A percentile compares a stretch with the other conserved stretches of the same genome.
Evolutionary conservation across 2,329 filamentous ascomycete species (phyloP).

Genomic region (Fusarium succisae): DNA sequence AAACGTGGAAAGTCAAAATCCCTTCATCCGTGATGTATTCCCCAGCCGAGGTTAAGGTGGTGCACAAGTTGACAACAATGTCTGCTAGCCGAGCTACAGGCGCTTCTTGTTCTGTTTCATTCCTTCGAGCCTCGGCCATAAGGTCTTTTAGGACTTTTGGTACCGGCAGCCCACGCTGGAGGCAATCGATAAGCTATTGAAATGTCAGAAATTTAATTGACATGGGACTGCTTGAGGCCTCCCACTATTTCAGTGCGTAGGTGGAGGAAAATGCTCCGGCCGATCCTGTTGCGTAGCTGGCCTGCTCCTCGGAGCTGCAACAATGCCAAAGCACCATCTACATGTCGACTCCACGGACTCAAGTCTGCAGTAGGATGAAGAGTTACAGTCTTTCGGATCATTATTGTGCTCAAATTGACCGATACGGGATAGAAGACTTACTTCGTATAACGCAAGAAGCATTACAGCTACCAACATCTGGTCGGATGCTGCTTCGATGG

Average conservation of each 20-base stretch:
- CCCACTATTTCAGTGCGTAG: background rate
- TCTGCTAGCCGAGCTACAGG: background rate
- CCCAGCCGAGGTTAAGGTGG: rapidly evolving
- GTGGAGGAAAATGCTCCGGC: background rate
- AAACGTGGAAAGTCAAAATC: background rate
- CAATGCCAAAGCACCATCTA: background rate
- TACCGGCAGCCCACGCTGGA: background rate
- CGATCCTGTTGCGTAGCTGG: background rate
- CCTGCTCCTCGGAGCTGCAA: background rate
- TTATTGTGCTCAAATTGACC: background rate
- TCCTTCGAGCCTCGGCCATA: background rate
- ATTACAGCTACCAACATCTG: background rate
- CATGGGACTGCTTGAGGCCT: no score
- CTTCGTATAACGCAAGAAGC: background rate
- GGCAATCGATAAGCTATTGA: background rate
- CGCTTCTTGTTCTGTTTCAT: background rate
- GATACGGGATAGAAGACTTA: background rate
- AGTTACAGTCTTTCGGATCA: background rate
- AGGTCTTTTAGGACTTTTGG: background rate
- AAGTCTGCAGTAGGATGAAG: no score
- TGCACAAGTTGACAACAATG: background rate
- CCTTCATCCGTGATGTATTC: background rate
- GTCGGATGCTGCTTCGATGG: background rate
- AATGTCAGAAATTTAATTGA: background rate
- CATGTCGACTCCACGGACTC: background rate